Base-by-base conservation (phyloP, 345 rosid genomes). In the Nephelium lappaceum region DNA sequence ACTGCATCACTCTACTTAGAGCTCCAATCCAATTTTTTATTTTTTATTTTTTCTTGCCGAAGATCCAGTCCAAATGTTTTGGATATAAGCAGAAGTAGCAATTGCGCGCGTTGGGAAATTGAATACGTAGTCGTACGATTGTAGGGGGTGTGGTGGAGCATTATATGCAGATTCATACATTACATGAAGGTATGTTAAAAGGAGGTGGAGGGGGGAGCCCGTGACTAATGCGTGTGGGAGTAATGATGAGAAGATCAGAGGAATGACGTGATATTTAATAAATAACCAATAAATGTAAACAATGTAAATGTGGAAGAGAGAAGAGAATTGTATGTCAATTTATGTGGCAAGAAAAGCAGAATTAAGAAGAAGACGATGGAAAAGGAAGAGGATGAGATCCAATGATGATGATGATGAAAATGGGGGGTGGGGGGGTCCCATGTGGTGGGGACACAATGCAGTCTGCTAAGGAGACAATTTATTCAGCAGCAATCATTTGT, bases 401-500 rank as follows among this genome's bases (percentile, higher is more conserved):
- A 58, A 73, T 41, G 55, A 55, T 75, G 76, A 53, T 62, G 24
- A 24, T 5, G 27, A 43, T 43, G 77, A 24, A 24, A 23, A 31
- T 24, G 12, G 6, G 71, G 49, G 36, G 36, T 31, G 36, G 36
- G 36, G 36, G 36, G 36, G 36, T 31, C 36, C 36, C 36, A 1
- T 2, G 36, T 31, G 36, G 3, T 71, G 74, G 83, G 80, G 83
- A 69, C 82, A 78, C 73, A 25, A 14, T 85, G 90, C 85, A 78
- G 27, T 76, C 47, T 61, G 64, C 47, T 6, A 69, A 75, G 89
- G 81, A 72, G 90, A 89, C 92, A 81, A 78, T 73, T 15, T 62
- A 43, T 39, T 74, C 82, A 82, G 65, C 81, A 27, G 83, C 87
- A 89, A 89, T 89, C 91, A 89, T 89, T 87, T 84, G 85, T 67